phyloP scores from a whole-genome alignment of 208 protist genomes.

The Leishmania turanica region DNA sequence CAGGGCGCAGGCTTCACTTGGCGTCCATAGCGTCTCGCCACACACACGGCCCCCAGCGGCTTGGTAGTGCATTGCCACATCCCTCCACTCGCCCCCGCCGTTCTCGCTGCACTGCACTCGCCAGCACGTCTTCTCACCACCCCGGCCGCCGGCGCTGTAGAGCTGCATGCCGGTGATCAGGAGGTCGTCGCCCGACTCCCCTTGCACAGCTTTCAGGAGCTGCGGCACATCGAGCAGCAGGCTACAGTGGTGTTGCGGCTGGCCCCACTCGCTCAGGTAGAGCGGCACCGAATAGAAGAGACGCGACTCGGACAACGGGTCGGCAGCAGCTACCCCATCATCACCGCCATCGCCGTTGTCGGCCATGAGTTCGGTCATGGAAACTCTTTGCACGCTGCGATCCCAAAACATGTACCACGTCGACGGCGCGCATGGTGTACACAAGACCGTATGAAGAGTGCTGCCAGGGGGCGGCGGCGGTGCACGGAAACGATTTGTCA shows the following conservation, averaged over 20 bases:
- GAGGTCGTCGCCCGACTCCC: slow-evolving; percentile 6
- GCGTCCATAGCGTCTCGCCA: slow-evolving; percentile 22
- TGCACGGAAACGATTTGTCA: slow-evolving; percentile 14
- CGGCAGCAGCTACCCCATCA: background rate
- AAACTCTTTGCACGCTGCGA: slow-evolving; percentile 6
- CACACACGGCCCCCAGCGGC: slow-evolving; percentile 7
- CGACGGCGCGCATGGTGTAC: slow-evolving; percentile 12
- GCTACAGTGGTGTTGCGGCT: slow-evolving; percentile 24
- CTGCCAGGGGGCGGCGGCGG: background rate
- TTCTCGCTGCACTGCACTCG: slow-evolving; percentile 30
- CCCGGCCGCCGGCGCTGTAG: slow-evolving; percentile 20
- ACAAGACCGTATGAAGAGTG: slow-evolving; percentile 19
- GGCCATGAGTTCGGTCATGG: background rate
- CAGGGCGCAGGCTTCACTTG: slow-evolving; percentile 9
- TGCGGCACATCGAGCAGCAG: slow-evolving; percentile 20
- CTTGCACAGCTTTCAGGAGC: slow-evolving; percentile 1
- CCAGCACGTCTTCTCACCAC: slow-evolving; percentile 14
- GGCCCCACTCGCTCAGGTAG: slow-evolving; percentile 19
- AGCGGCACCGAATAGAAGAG: slow-evolving; percentile 27
- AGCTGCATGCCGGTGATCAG: slow-evolving; percentile 28
- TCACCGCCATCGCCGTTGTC: background rate
- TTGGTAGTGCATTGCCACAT: slow-evolving; percentile 26
- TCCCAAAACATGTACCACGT: slow-evolving; percentile 28
- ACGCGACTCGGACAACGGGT: slow-evolving; percentile 11
- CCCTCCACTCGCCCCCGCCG: slow-evolving; percentile 13